Evolutionary conservation across 192 early-diverging fungal genomes (phyloP), one percentile per base, ranked within the genome.

Genomic region (Coemansia reversa): DNA sequence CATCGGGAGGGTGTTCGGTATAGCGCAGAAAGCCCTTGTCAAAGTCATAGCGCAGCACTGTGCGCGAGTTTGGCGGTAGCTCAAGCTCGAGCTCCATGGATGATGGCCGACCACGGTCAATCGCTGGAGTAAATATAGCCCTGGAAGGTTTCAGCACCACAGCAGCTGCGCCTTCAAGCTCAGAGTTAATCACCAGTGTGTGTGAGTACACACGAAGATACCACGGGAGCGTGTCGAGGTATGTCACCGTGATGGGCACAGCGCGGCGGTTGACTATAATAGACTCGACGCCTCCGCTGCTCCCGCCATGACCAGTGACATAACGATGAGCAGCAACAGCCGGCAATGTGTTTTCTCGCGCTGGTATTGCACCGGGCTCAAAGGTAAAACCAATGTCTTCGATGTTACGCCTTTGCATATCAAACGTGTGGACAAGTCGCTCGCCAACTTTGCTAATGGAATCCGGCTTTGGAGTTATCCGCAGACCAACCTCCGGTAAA

Each of bases 1-100:
- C 93, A 72, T 99, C 97, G 4, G 97, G 95, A 39, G 90, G 92
- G 66, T 98, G 93, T 75, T 99, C 95, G 0, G 93, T 94, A 70
- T 97, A 97, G 69, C 93, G 92, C 51, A 99, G 79, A 62, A 95
- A 95, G 4, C 91, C 88, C 70, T 91, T 93, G 70, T 97, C 97
- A 70, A 94, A 96, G 45, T 89, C 86, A 50, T 95, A 83, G 29
- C 85, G 72, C 30, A 98, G 53, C 7, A 84, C 85, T 7, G 89
- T 84, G 30, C 84, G 81, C 8, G 90, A 88, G 30, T 88, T 70
- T 3, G 91, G 70, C 0, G 94, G 93, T 19, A 99, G 63, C 7
- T 62, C 62, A 28, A 94, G 32, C 12, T 68, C 65, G 19, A 92
- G 55, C 67, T 99, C 94, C 49, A 98, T 75, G 23, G 91, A 83